Conservation (phyloP, 768 basidiomycete genomes). For the Steccherinum ochraceum region DNA sequence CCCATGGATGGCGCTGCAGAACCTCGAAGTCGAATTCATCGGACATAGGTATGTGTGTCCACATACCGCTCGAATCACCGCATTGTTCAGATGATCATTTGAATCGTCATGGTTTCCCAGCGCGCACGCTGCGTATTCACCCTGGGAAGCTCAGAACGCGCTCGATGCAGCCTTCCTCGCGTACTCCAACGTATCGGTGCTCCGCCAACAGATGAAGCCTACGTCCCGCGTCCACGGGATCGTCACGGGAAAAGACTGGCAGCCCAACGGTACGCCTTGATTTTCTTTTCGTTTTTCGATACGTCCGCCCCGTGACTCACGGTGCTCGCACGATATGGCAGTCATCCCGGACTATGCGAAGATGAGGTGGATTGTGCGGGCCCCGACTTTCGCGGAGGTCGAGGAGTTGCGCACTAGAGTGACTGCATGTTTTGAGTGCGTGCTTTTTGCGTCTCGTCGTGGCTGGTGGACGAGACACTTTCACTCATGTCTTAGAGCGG, state of each 20-base stretch:
- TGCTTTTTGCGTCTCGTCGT: slow-evolving; percentile 1
- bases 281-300: neutral
- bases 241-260: slow-evolving; percentile 62
- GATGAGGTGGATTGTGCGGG: slow-evolving; percentile 68
- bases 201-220: slow-evolving; percentile 86
- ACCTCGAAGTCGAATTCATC: slow-evolving; percentile 62
- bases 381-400: slow-evolving; percentile 56
- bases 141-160: slow-evolving; percentile 86
- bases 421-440: slow-evolving; percentile 66
- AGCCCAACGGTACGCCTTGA: slow-evolving; percentile 51
- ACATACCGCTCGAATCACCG: slow-evolving; percentile 1
- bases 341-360: slow-evolving; percentile 82
- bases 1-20: slow-evolving; percentile 57
- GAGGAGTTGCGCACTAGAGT: slow-evolving; percentile 50
- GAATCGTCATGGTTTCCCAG: slow-evolving; percentile 35
- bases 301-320: neutral
- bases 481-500: neutral
- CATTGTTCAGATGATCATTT: slow-evolving; percentile 5
- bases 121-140: slow-evolving; percentile 74
- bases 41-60: slow-evolving; percentile 55
- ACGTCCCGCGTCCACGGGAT: slow-evolving; percentile 76
- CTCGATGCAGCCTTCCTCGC: slow-evolving; percentile 85
- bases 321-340: slow-evolving; percentile 25
- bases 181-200: slow-evolving; percentile 69
- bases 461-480: neutral